These are phyloP conservation scores for Rhizopus microsporus DNA, from an alignment of 371 early-diverging fungal genomes.

Conservation along the genomic window DNA sequence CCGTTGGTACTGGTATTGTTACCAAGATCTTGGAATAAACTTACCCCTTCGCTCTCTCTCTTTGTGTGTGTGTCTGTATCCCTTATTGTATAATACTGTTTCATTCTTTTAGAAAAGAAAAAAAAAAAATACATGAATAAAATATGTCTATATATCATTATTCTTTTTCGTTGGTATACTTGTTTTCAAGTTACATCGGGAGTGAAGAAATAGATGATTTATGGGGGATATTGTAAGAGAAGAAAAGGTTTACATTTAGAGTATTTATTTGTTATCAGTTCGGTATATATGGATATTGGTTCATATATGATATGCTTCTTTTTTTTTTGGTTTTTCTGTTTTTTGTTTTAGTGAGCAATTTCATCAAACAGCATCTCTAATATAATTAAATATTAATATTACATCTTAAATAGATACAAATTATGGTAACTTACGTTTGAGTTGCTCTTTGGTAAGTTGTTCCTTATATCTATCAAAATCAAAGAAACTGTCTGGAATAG, in stretches of 20 bases:
- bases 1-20: conserved; percentile 91
- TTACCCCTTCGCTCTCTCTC: neutral
- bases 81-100: neutral
- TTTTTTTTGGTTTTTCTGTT: neutral
- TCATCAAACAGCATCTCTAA: conserved; percentile 50
- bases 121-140: no score
- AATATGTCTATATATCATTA: no score
- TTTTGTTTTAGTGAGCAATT: conserved; percentile 36
- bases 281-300: no score
- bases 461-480: conserved; percentile 90
- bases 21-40: conserved; percentile 45
- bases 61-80: neutral
- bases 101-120: no score
- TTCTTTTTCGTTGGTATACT: no score
- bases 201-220: no score
- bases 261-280: no score
- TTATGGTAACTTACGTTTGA: conserved; percentile 60
- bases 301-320: neutral
- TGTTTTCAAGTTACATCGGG: no score
- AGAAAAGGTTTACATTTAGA: no score
- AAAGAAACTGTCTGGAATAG: conserved; percentile 81
- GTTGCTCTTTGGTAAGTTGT: conserved; percentile 79
- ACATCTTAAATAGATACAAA: neutral
- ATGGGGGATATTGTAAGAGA: no score
- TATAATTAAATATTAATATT: neutral